These are phyloP conservation scores for Nitzschia putrida DNA, from an alignment of 108 stramenopile genomes.

Conservation along the genomic window DNA sequence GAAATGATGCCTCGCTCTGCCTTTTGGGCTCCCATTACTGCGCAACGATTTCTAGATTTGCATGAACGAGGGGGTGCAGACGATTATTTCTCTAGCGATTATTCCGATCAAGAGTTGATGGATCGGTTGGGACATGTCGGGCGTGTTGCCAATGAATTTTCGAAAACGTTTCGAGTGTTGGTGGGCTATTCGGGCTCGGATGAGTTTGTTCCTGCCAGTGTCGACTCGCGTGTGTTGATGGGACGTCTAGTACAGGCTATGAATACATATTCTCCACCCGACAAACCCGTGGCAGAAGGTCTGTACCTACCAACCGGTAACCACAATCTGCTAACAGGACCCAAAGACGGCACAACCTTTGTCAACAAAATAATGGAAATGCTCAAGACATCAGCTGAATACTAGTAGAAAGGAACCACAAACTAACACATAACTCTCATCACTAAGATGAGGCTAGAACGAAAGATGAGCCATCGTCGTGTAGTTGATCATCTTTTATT, in stretches of 20 bases:
- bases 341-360: conserved; percentile 55
- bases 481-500: too few relatives aligned
- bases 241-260: conserved; percentile 74
- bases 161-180: conserved; percentile 46
- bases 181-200: conserved; percentile 85
- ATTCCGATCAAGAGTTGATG: conserved; percentile 71
- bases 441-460: too few relatives aligned
- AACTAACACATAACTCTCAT: too few relatives aligned
- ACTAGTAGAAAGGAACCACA: too few relatives aligned
- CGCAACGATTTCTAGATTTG: conserved; percentile 80
- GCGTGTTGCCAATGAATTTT: background rate
- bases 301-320: conserved; percentile 64
- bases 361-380: conserved; percentile 54
- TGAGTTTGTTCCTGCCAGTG: conserved; percentile 78
- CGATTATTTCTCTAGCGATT: conserved; percentile 93
- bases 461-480: too few relatives aligned
- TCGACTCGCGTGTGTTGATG: conserved; percentile 58
- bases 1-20: conserved; percentile 92
- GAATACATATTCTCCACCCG: conserved; percentile 42
- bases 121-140: conserved; percentile 65
- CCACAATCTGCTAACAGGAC: conserved; percentile 73
- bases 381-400: too few relatives aligned
- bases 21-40: conserved; percentile 94
- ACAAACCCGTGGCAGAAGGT: conserved; percentile 35
- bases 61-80: conserved; percentile 78